phyloP scores from a whole-genome alignment of 257 asterid species.

The Mitragyna speciosa region DNA sequence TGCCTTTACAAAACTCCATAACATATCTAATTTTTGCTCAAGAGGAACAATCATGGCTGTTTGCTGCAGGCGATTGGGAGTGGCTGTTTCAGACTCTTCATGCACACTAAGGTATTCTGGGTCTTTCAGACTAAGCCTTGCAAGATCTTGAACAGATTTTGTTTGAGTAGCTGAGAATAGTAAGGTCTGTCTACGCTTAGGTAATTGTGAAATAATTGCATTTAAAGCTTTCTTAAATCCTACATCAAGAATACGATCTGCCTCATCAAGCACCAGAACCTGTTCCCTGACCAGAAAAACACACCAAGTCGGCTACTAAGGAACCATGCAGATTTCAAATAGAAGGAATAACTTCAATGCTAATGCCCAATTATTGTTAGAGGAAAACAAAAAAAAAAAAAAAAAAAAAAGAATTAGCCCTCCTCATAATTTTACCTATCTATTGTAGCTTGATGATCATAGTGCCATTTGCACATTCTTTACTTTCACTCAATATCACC shows the following conservation, averaged over 20 bases:
- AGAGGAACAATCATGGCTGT: conserved; percentile 78
- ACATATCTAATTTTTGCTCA: conserved; percentile 80
- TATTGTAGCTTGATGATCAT: neutral
- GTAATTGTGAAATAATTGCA: conserved; percentile 92
- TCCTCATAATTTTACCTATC: neutral
- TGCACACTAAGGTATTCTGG: conserved; percentile 95
- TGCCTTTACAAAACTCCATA: conserved; percentile 91
- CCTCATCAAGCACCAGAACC: conserved; percentile 96
- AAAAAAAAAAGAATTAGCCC: neutral
- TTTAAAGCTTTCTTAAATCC: conserved; percentile 78
- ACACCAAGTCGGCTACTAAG: conserved; percentile 34
- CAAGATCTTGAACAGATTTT: conserved; percentile 91
- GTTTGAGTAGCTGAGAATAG: conserved; percentile 96
- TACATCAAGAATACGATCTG: conserved; percentile 92
- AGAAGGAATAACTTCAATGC: neutral
- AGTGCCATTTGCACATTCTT: neutral
- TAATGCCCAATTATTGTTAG: neutral
- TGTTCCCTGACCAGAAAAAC: conserved; percentile 55
- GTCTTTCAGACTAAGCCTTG: conserved; percentile 94
- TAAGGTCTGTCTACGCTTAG: conserved; percentile 78
- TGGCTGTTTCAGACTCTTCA: conserved; percentile 81
- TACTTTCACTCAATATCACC: neutral
- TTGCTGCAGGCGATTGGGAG: conserved; percentile 81
- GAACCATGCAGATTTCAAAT: neutral
- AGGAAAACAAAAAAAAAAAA: no score